A percentile compares a stretch with the other conserved stretches of the same genome.
Conservation (phyloP, 306 rosid genomes). For the Dryas octopetala region DNA sequence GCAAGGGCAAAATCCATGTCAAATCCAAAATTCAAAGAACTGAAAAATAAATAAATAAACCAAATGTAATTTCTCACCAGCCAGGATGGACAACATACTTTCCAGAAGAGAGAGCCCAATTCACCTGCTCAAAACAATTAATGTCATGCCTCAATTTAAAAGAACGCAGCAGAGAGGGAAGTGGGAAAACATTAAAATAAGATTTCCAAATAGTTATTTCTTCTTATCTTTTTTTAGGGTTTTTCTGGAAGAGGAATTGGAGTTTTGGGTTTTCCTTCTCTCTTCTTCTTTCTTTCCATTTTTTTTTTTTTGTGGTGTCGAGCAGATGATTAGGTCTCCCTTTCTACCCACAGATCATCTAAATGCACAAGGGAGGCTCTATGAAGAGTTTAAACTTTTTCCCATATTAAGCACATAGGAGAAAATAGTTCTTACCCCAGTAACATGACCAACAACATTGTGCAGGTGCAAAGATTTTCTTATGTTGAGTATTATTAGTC, state of each 20-base stretch:
- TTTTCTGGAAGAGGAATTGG: not conserved
- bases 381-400: too few species aligned
- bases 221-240: not conserved
- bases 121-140: constrained; percentile 66
- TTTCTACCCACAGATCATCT: too few species aligned
- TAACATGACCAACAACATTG: too few species aligned
- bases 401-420: too few species aligned
- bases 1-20: constrained; percentile 28
- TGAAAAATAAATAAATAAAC: not conserved
- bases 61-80: constrained; percentile 59
- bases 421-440: too few species aligned
- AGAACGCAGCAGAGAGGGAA: not conserved
- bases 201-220: not conserved
- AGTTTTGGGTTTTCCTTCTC: not conserved
- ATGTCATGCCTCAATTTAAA: constrained; percentile 3
- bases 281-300: not conserved
- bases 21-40: constrained; percentile 4
- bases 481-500: not conserved
- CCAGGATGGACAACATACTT: constrained; percentile 89
- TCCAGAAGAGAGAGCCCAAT: constrained; percentile 79
- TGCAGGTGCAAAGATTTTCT: too few species aligned
- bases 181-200: not conserved
- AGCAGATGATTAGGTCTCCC: too few species aligned
- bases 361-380: too few species aligned
- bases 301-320: not conserved